These are phyloP conservation scores for Pseudocercospora vitis DNA, from an alignment of 2,329 filamentous ascomycete genomes.

Conservation along the genomic window DNA sequence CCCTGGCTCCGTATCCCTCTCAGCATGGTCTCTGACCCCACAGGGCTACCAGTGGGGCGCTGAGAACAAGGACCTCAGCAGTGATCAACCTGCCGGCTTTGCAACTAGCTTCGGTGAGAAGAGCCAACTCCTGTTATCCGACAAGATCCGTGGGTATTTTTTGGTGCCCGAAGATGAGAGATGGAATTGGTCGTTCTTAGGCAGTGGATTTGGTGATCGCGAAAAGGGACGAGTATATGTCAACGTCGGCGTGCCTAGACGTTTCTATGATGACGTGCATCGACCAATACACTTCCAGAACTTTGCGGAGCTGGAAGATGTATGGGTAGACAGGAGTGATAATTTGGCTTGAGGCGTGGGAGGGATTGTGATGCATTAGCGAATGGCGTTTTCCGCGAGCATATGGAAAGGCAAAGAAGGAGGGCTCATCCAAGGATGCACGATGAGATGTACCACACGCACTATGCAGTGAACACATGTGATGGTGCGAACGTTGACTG, in stretches of 20 bases:
- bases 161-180: constrained; percentile 83
- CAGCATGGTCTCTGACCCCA: constrained; percentile 89
- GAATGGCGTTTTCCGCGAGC: constrained; percentile 15
- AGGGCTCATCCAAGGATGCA: no score
- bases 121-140: constrained; percentile 87
- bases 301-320: constrained; percentile 95
- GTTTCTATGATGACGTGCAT: constrained; percentile 91
- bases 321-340: constrained; percentile 90
- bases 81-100: constrained; percentile 93
- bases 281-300: constrained; percentile 94
- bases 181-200: constrained; percentile 99
- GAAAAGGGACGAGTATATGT: constrained; percentile 84
- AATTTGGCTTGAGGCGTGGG: constrained; percentile 70
- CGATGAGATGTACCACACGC: not conserved
- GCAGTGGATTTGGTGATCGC: constrained; percentile 78
- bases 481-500: no score
- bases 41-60: constrained; percentile 95
- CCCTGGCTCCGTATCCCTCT: constrained; percentile 90
- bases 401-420: not conserved
- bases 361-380: constrained; percentile 14
- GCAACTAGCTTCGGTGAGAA: constrained; percentile 80
- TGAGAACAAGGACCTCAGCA: constrained; percentile 89
- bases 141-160: constrained; percentile 94
- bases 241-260: constrained; percentile 82
- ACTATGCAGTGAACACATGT: not conserved